These are phyloP conservation scores for Pseudophaeomoniella oleicola DNA, from an alignment of 2,329 filamentous ascomycete genomes.

Conservation along the genomic window DNA sequence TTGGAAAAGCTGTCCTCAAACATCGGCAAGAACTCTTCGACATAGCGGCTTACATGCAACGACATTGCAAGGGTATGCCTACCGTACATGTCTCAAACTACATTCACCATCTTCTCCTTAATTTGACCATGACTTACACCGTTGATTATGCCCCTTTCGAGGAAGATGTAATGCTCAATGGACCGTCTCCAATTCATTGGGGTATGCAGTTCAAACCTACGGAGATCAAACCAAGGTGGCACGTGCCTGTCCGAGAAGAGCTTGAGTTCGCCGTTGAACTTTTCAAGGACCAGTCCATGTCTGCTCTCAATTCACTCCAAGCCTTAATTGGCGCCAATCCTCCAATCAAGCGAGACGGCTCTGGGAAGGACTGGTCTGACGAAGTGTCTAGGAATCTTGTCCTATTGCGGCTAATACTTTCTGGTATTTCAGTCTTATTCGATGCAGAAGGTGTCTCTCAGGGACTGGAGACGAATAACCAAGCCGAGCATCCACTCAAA, in stretches of 20 bases:
- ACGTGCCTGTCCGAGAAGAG: conserved; percentile 66
- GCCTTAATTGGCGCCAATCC: conserved; percentile 70
- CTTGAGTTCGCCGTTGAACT: conserved; percentile 79
- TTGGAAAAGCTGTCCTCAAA: conserved; percentile 75
- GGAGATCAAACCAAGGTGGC: conserved; percentile 78
- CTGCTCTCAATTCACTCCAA: conserved; percentile 59
- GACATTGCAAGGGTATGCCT: conserved; percentile 82
- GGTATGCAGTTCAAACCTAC: conserved; percentile 60
- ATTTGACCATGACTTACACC: conserved; percentile 86
- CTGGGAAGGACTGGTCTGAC: conserved; percentile 97
- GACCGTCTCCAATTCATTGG: conserved; percentile 70
- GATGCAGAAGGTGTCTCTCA: conserved; percentile 57
- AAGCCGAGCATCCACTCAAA: conserved; percentile 23
- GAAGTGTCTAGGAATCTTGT: conserved; percentile 85
- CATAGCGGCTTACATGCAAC: conserved; percentile 91
- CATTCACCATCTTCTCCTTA: conserved; percentile 88
- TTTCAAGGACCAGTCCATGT: conserved; percentile 69
- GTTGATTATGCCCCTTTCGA: conserved; percentile 83
- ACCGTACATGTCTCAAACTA: conserved; percentile 96
- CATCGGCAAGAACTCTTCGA: conserved; percentile 82
- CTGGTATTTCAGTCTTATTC: conserved; percentile 79
- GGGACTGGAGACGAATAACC: conserved; percentile 28
- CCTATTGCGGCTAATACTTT: conserved; percentile 74
- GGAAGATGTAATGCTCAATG: conserved; percentile 53
- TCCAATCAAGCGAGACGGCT: conserved; percentile 76